Base-by-base conservation (phyloP, 768 basidiomycete genomes). In the Suillus subluteus region DNA sequence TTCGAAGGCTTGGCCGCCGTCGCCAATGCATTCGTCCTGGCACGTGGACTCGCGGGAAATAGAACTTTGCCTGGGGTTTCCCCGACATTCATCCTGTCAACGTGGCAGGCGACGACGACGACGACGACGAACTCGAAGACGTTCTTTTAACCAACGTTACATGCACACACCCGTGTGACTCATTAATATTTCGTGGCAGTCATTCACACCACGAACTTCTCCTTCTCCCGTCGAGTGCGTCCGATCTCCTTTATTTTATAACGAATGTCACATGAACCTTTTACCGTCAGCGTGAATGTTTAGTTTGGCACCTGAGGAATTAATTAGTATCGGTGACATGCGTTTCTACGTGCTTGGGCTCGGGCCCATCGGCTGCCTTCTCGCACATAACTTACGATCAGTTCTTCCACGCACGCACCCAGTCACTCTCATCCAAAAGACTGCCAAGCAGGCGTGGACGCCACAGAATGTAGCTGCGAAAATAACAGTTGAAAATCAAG, bases 351-450 rank as follows among this genome's bases (percentile, higher is more conserved):
- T 92, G 69, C 83, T 93, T 68, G 95, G 95, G 70, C 77, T 95
- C 50, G 95, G 95, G 59, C 84, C 94, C 54, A 86, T 97, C 68
- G 96, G 96, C 64, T 87, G 88, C 37, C 87, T 98, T 66, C 69
- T 98, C 69, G 85, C 95, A 18, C 87, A 91, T 76, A 86, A 96
- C 75, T 86, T 98, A 48, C 89, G 92, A 48, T 82, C 82, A 61
- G 77, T 81, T 63, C 81, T 93, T 62, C 82, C 87, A 23, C 67
- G 75, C 37, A 71, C 78, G 18, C 82, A 88, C 70, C 74, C 84
- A 52, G 82, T 97, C 72, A 85, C 87, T 32, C 87, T 96, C 74
- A 87, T 98, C 65, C 86, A 92, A 78, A 88, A 84, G 71, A 82
- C 78, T 2, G 70, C 76, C 6, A 71, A 72, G n/a, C 78, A 81